phyloP scores from a whole-genome alignment of 1,139 yeast genomes.

The Casaregolazyma lundiana region DNA sequence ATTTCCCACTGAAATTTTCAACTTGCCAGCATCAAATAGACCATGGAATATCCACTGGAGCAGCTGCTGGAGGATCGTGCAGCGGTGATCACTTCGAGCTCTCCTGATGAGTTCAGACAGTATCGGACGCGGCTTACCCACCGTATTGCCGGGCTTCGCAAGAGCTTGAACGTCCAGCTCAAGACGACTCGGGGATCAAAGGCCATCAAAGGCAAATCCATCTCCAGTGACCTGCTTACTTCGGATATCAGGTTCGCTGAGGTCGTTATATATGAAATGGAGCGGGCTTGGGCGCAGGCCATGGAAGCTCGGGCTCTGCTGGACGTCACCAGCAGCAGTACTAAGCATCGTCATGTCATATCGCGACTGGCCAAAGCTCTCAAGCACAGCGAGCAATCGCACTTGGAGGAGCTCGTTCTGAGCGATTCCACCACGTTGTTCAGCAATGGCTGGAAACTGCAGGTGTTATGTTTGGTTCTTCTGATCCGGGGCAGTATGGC shows the following conservation, averaged over 20 bases:
- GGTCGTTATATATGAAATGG: conserved; percentile 53
- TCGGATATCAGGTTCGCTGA: conserved; percentile 45
- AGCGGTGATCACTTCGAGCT: conserved; percentile 37
- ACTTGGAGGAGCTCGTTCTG: conserved; percentile 37
- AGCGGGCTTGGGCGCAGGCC: conserved; percentile 65
- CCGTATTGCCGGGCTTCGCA: conserved; percentile 53
- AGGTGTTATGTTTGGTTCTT: conserved; percentile 56
- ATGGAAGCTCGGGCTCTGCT: conserved; percentile 56
- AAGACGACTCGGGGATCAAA: conserved; percentile 44
- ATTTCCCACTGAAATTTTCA: conserved; percentile 1
- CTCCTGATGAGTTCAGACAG: conserved; percentile 35
- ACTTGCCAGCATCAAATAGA: not conserved
- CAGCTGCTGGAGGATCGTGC: conserved; percentile 31
- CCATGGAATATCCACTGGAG: conserved; percentile 26
- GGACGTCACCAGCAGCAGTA: conserved; percentile 46
- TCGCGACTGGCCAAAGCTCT: conserved; percentile 68
- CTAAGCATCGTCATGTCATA: conserved; percentile 45
- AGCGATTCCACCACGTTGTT: conserved; percentile 33
- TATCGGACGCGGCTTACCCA: conserved; percentile 35
- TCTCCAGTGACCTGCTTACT: conserved; percentile 45
- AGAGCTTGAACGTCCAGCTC: conserved; percentile 51
- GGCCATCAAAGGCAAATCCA: conserved; percentile 37
- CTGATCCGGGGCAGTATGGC: conserved; percentile 57
- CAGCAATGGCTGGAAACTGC: conserved; percentile 36
- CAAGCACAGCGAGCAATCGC: conserved; percentile 33